Evolutionary conservation across 768 basidiomycete genomes (phyloP).

Genomic region (Fistulinella prunicolor): DNA sequence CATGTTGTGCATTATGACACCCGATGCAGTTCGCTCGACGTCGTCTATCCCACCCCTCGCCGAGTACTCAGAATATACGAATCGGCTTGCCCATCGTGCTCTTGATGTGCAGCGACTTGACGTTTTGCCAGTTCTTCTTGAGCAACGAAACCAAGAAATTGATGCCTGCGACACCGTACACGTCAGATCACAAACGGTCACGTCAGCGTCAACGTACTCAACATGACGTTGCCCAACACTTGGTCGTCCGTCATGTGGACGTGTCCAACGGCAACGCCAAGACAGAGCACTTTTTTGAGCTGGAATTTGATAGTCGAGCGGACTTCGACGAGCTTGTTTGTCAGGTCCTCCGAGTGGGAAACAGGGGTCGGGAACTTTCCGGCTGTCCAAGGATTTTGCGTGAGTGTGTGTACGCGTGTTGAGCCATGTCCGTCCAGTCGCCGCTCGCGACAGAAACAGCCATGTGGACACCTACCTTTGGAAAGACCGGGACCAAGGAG

Average conservation of each 20-base stretch:
- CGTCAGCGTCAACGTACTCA: slow-evolving; percentile 53
- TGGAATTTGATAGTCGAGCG: slow-evolving; percentile 99
- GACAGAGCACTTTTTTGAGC: slow-evolving; percentile 97
- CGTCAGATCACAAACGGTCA: not conserved
- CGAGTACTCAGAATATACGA: slow-evolving; percentile 72
- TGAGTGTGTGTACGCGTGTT: too few relatives aligned
- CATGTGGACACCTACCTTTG: slow-evolving; percentile 58
- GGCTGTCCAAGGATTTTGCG: slow-evolving; percentile 43
- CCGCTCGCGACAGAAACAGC: not conserved
- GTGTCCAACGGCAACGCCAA: slow-evolving; percentile 98
- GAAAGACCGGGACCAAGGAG: slow-evolving; percentile 99
- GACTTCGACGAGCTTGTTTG: slow-evolving; percentile 90
- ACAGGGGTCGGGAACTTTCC: slow-evolving; percentile 99
- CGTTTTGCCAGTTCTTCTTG: slow-evolving; percentile 99
- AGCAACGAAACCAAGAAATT: slow-evolving; percentile 99
- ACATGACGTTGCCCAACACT: slow-evolving; percentile 95
- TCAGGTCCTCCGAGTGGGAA: slow-evolving; percentile 86
- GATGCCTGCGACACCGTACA: slow-evolving; percentile 60
- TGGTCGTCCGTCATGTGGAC: slow-evolving; percentile 97
- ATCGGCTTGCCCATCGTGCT: slow-evolving; percentile 98
- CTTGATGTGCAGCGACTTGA: slow-evolving; percentile 98
- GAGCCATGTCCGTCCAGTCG: not conserved
- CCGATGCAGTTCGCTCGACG: slow-evolving; percentile 21
- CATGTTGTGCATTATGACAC: slow-evolving; percentile 80
- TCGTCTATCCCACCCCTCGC: slow-evolving; percentile 9